Evolutionary conservation across 805 yeast species (phyloP), one percentile per base, ranked within the genome.

Genomic region (Monosporozyma servazzii): DNA sequence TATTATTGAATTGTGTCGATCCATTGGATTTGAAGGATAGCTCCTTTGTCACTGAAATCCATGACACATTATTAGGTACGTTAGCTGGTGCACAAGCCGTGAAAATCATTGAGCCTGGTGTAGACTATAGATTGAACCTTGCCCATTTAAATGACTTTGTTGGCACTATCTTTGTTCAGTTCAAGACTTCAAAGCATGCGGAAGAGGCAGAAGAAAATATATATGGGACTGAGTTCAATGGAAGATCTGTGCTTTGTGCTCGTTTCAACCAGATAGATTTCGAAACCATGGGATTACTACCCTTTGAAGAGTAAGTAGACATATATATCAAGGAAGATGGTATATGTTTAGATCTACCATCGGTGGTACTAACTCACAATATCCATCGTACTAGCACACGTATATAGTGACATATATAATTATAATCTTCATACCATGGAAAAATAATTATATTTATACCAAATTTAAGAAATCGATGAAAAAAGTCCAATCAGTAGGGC

Each of bases 121-220:
- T 62, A 1, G 71, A 69, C 42, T 73, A 69, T 60, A 73, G 71
- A 48, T 67, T 76, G 62, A 74, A 79, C 60, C 59, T 75, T 56
- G 70, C 74, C 62, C 58, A 59, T 47, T 51, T 78, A 68, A 51
- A 76, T 69, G 47, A 84, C 2, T 87, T 86, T 5, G 74, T 82
- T 47, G 96, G 96, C 0, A 83, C 79, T 55, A 74, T 88, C 0
- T 88, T 75, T 64, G 79, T 86, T 21, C 80, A 83, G 64, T 89
- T 85, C 66, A 74, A 72, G 1, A 70, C 71, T 11, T 66, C 72
- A 1, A 76, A 76, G 1, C 67, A 69, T 2, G 83, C 95, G 1
- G 63, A 69, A 5, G 64, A 66, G 8, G 95, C 93, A 0, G 70
- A 80, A 66, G 53, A 66, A 9, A 76, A 73, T 9, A 58, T 88